Conservation (phyloP, 2,329 filamentous ascomycete genomes). For the Oidium heveae region DNA sequence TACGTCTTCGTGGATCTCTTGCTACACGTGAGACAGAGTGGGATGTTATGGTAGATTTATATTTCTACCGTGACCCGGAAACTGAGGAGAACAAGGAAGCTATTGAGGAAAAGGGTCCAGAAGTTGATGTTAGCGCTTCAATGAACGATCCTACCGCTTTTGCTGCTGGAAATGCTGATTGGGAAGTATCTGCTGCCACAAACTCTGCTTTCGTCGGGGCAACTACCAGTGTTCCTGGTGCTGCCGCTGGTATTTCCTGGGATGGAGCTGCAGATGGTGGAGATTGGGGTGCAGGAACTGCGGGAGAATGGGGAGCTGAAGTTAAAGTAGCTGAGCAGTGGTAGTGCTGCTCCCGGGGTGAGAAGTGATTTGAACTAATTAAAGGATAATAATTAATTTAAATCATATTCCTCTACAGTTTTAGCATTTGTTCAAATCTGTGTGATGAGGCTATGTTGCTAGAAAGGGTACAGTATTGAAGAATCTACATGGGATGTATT, state of each 20-base stretch:
- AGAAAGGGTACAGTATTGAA: too few species aligned
- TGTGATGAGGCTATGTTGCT: too few species aligned
- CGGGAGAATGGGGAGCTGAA: slow-evolving; percentile 24
- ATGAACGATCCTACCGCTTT: slow-evolving; percentile 56
- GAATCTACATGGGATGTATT: too few species aligned
- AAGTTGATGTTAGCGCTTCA: slow-evolving; percentile 53
- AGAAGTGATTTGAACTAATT: not conserved
- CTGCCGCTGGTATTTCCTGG: slow-evolving; percentile 33
- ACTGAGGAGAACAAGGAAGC: slow-evolving; percentile 97
- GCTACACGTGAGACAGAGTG: slow-evolving; percentile 88
- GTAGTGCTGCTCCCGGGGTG: slow-evolving; percentile 8
- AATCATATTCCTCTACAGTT: too few species aligned
- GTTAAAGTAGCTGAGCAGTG: slow-evolving; percentile 17
- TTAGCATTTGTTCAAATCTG: too few species aligned
- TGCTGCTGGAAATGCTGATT: slow-evolving; percentile 40
- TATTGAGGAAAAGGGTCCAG: slow-evolving; percentile 39
- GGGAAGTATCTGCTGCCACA: slow-evolving; percentile 42
- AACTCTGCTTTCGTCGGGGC: slow-evolving; percentile 32
- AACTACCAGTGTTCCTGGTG: slow-evolving; percentile 30
- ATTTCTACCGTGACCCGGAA: slow-evolving; percentile 99
- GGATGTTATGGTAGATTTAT: slow-evolving; percentile 98
- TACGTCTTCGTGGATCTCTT: slow-evolving; percentile 92
- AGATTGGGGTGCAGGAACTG: slow-evolving; percentile 32
- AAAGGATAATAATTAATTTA: not conserved
- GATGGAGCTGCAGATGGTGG: slow-evolving; percentile 24